Percentiles rank a stretch among this genome's conserved stretches.
These are phyloP conservation scores for Colletotrichum sidae DNA, from an alignment of 2,329 filamentous ascomycete genomes.

Conservation along the genomic window DNA sequence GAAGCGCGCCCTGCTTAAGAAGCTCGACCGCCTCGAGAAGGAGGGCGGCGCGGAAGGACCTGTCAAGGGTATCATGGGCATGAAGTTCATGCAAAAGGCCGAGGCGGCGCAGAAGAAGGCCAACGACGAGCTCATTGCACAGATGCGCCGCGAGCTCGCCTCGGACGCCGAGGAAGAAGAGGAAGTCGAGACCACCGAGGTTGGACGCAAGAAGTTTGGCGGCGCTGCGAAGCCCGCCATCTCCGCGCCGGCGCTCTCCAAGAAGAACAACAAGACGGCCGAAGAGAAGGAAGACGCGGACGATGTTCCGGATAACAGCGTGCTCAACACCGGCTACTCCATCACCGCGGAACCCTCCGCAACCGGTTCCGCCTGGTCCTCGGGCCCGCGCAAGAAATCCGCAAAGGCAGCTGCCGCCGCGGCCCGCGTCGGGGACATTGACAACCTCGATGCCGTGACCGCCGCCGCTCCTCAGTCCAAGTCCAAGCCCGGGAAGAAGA, in stretches of 20 bases:
- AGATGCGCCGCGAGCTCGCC: slow-evolving; percentile 79
- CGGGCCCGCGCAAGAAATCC: slow-evolving; percentile 50
- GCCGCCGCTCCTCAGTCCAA: slow-evolving; percentile 41
- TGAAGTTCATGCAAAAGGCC: slow-evolving; percentile 96
- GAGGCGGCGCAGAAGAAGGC: slow-evolving; percentile 81
- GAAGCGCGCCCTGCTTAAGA: slow-evolving; percentile 52
- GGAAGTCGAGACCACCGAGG: slow-evolving; percentile 67
- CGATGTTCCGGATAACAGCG: slow-evolving; percentile 40
- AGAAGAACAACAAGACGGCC: slow-evolving; percentile 43
- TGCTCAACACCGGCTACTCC: slow-evolving; percentile 40
- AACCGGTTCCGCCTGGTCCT: slow-evolving; percentile 56
- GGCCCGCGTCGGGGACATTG: slow-evolving; percentile 50
- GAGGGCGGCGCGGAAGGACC: slow-evolving; percentile 58
- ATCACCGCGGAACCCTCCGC: slow-evolving; percentile 41
- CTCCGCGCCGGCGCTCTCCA: slow-evolving; percentile 43
- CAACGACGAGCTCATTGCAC: slow-evolving; percentile 81
- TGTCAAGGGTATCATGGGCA: slow-evolving; percentile 77
- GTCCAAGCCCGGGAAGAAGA: slow-evolving; percentile 45
- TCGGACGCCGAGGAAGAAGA: slow-evolving; percentile 65
- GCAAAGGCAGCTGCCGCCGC: slow-evolving; percentile 21
- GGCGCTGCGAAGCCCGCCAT: slow-evolving; percentile 50
- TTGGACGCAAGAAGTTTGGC: slow-evolving; percentile 79
- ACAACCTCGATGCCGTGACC: slow-evolving; percentile 49
- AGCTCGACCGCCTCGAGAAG: slow-evolving; percentile 58
- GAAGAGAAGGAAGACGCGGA: slow-evolving; percentile 42